Conservation (phyloP, 2,329 filamentous ascomycete species). For the Penicillium sclerotigenum region DNA sequence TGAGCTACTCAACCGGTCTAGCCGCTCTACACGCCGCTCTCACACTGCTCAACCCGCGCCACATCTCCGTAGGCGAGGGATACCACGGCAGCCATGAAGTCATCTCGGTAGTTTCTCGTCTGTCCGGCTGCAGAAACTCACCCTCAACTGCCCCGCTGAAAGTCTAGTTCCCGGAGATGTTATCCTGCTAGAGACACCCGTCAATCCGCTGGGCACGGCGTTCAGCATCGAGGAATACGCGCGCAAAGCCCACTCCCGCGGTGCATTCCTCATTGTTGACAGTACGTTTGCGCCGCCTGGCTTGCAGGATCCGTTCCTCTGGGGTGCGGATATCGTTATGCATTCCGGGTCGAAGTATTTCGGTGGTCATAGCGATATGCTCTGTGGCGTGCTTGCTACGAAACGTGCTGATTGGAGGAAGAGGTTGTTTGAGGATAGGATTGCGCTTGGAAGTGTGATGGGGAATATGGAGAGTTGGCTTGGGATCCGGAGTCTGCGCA, state of each 20-base stretch:
- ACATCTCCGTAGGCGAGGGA: slow-evolving; percentile 75
- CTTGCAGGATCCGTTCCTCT: slow-evolving; percentile 76
- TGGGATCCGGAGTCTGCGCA: slow-evolving; percentile 76
- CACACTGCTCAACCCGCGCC: slow-evolving; percentile 74
- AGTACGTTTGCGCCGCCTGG: slow-evolving; percentile 88
- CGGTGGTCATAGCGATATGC: slow-evolving; percentile 87
- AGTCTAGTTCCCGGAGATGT: slow-evolving; percentile 66
- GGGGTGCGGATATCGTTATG: slow-evolving; percentile 83
- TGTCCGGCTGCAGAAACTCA: slow-evolving; percentile 69
- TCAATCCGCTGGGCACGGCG: slow-evolving; percentile 83
- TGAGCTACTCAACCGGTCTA: slow-evolving; percentile 82
- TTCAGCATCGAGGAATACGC: slow-evolving; percentile 68
- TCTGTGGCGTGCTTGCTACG: slow-evolving; percentile 76
- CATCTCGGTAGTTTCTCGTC: slow-evolving; percentile 67
- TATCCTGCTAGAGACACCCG: slow-evolving; percentile 83
- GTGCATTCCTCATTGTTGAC: slow-evolving; percentile 76
- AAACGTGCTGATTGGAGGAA: slow-evolving; percentile 54
- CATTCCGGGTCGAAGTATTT: slow-evolving; percentile 94
- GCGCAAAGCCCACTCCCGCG: slow-evolving; percentile 57
- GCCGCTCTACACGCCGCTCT: slow-evolving; percentile 83
- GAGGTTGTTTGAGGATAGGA: slow-evolving; percentile 62
- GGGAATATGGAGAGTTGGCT: slow-evolving; percentile 88
- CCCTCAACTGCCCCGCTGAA: slow-evolving; percentile 64
- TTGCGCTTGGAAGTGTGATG: slow-evolving; percentile 75
- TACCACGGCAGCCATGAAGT: slow-evolving; percentile 95